phyloP scores from a whole-genome alignment of 2,329 filamentous ascomycete species.

The Fusarium duplospermum region DNA sequence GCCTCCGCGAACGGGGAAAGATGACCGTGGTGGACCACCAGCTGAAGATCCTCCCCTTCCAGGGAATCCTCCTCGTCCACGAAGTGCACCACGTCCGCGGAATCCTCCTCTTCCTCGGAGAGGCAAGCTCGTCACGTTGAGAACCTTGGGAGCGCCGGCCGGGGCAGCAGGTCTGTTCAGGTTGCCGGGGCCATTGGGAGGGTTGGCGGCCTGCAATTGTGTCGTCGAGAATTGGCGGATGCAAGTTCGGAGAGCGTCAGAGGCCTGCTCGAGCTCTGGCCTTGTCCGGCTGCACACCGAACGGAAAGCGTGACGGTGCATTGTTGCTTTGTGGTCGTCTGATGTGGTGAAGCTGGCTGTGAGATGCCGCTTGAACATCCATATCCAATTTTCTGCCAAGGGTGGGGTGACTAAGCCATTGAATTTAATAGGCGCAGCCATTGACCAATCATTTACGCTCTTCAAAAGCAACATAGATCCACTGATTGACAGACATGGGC shows the following conservation, averaged over 20 bases:
- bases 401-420: conserved; percentile 40
- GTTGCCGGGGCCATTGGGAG: conserved; percentile 29
- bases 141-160: conserved; percentile 47
- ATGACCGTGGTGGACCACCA: conserved; percentile 14
- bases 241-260: conserved; percentile 47
- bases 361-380: conserved; percentile 16
- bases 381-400: conserved; percentile 41
- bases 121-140: conserved; percentile 54
- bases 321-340: conserved; percentile 42
- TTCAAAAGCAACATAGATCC: neutral
- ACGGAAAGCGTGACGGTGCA: conserved; percentile 54
- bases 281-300: conserved; percentile 51
- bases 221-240: conserved; percentile 55
- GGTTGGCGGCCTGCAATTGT: conserved; percentile 48
- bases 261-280: conserved; percentile 49
- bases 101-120: conserved; percentile 35
- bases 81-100: conserved; percentile 42
- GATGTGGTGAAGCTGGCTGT: conserved; percentile 29
- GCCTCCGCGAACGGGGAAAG: conserved; percentile 23
- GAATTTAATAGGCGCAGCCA: neutral
- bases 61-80: conserved; percentile 24
- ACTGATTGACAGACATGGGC: neutral
- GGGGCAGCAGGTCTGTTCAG: conserved; percentile 14
- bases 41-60: conserved; percentile 29
- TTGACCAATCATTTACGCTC: conserved; percentile 31